Evolutionary conservation across 1,284 basidiomycete genomes (phyloP).

Genomic region (Puccinia coronata): DNA sequence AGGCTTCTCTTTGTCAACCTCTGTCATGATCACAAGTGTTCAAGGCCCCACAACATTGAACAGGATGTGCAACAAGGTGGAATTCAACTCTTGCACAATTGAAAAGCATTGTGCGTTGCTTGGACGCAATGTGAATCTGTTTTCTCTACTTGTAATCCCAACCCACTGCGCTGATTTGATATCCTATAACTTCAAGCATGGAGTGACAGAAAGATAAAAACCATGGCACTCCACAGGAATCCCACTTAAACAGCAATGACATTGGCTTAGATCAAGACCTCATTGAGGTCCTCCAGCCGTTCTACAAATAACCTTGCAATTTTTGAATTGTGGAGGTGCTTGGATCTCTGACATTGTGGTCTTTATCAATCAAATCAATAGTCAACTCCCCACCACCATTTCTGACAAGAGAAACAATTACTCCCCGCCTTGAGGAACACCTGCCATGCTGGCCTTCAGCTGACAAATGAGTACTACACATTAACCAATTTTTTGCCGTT

Average conservation of each 20-base stretch:
- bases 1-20: neutral
- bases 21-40: neutral
- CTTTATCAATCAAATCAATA: neutral
- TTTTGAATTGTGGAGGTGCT: neutral
- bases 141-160: neutral
- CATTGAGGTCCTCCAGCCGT: neutral
- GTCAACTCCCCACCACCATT: neutral
- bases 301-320: neutral
- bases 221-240: neutral
- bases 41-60: slow-evolving; percentile 4
- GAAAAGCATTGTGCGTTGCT: neutral
- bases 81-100: slow-evolving; percentile 5
- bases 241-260: neutral
- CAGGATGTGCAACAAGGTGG: neutral
- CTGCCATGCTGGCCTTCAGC: too few species aligned
- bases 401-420: neutral
- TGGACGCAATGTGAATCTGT: neutral
- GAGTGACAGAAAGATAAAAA: slow-evolving; percentile 6
- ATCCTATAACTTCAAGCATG: neutral
- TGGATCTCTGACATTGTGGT: neutral
- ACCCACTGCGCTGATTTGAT: neutral
- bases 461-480: too few species aligned
- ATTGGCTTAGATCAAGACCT: neutral
- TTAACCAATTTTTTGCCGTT: neutral
- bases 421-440: slow-evolving; percentile 3